phyloP scores from a whole-genome alignment of 257 asterid species.

The Scutellaria galericulata region DNA sequence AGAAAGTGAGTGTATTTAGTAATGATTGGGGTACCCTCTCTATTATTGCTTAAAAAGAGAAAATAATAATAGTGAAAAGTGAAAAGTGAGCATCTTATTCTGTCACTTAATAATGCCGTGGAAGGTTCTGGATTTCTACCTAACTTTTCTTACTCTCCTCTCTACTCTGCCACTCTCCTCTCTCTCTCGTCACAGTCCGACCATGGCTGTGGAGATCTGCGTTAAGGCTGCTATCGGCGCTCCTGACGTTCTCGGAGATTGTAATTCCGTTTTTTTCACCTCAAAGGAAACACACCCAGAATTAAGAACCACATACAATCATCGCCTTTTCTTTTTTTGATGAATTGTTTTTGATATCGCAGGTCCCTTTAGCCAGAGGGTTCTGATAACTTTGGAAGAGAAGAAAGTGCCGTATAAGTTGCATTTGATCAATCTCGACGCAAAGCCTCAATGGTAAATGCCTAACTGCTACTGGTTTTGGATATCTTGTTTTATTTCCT shows the following conservation, averaged over 20 bases:
- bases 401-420: constrained; percentile 67
- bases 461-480: background rate
- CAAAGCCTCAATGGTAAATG: constrained; percentile 75
- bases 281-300: background rate
- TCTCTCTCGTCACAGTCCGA: background rate
- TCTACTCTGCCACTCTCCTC: background rate
- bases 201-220: constrained; percentile 75
- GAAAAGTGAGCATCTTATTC: too few species aligned
- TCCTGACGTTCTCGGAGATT: constrained; percentile 70
- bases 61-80: too few species aligned
- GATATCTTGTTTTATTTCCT: background rate
- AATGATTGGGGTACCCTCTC: too few species aligned
- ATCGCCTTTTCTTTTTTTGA: too few species aligned
- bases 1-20: too few species aligned
- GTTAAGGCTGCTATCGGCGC: constrained; percentile 79
- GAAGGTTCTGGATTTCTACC: background rate
- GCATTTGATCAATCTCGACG: constrained; percentile 53
- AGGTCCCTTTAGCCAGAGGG: constrained; percentile 91
- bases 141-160: background rate
- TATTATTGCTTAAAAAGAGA: too few species aligned
- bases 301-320: background rate
- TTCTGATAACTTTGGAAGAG: constrained; percentile 65
- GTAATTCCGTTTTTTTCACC: constrained; percentile 41
- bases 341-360: constrained; percentile 14
- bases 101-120: too few species aligned